Conservation (phyloP, 2,329 filamentous ascomycete species). For the Botrytis pseudocinerea region DNA sequence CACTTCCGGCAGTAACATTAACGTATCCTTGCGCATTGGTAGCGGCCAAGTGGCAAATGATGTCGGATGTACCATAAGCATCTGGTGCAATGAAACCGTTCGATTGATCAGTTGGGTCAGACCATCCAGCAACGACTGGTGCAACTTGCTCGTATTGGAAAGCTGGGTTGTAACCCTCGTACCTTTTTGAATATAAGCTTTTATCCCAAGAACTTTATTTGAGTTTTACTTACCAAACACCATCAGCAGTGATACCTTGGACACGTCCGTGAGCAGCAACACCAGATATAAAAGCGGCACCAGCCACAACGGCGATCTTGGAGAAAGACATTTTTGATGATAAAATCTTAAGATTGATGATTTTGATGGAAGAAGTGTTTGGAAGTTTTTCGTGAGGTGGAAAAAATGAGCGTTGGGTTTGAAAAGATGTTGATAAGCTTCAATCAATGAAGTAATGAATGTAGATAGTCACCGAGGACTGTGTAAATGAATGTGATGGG, state of each 20-base stretch:
- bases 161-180: slow-evolving; percentile 19
- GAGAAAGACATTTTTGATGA: slow-evolving; percentile 23
- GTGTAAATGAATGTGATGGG: slow-evolving; percentile 23
- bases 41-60: slow-evolving; percentile 52
- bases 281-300: slow-evolving; percentile 18
- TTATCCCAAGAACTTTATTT: neutral
- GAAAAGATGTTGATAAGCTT: slow-evolving; percentile 9
- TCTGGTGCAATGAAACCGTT: slow-evolving; percentile 53
- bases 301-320: slow-evolving; percentile 18
- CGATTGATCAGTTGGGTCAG: slow-evolving; percentile 48
- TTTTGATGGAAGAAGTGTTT: neutral
- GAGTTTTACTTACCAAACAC: slow-evolving; percentile 17
- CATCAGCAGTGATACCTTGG: slow-evolving; percentile 12
- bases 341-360: neutral
- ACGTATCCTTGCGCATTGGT: slow-evolving; percentile 46
- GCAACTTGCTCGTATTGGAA: slow-evolving; percentile 27
- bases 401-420: slow-evolving; percentile 5
- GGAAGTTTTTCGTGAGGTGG: neutral
- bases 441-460: slow-evolving; percentile 25
- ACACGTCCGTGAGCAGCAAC: slow-evolving; percentile 21
- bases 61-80: slow-evolving; percentile 46
- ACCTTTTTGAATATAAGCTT: slow-evolving; percentile 13
- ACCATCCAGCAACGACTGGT: slow-evolving; percentile 56
- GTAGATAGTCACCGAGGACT: slow-evolving; percentile 21
- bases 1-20: slow-evolving; percentile 48